phyloP scores from a whole-genome alignment of 148 eudicot genomes.

The Nepenthes gracilis region DNA sequence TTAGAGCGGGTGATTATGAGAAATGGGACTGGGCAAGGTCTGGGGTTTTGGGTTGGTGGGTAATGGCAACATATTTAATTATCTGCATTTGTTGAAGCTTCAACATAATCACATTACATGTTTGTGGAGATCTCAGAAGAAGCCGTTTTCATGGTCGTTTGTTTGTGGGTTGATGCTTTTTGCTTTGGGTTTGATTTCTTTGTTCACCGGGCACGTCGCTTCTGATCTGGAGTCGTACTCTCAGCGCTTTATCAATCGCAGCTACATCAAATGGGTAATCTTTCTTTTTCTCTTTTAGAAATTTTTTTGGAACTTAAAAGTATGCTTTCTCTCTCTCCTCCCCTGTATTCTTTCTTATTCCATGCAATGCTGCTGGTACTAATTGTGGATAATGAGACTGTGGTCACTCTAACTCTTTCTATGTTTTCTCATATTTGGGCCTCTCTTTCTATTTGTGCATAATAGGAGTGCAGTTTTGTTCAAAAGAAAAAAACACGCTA shows the following conservation, averaged over 20 bases:
- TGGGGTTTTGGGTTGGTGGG: slow-evolving; percentile 17
- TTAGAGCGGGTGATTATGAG: neutral
- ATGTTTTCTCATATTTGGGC: too few species aligned
- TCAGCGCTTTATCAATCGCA: slow-evolving; percentile 52
- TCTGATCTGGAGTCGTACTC: slow-evolving; percentile 95
- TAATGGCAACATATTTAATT: slow-evolving; percentile 8
- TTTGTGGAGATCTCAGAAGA: slow-evolving; percentile 31
- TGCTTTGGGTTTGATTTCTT: slow-evolving; percentile 73
- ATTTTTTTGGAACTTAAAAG: neutral
- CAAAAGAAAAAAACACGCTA: too few species aligned
- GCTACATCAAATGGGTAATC: slow-evolving; percentile 43
- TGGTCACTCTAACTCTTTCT: too few species aligned
- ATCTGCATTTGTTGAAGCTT: slow-evolving; percentile 10
- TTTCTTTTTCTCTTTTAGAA: slow-evolving; percentile 1
- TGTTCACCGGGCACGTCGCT: slow-evolving; percentile 87
- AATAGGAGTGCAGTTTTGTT: too few species aligned
- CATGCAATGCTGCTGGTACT: neutral
- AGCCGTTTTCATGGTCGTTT: slow-evolving; percentile 53
- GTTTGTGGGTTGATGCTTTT: slow-evolving; percentile 82
- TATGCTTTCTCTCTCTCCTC: neutral
- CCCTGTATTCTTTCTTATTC: neutral
- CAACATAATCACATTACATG: slow-evolving; percentile 10
- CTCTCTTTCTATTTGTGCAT: too few species aligned
- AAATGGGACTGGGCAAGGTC: slow-evolving; percentile 35
- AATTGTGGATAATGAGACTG: too few species aligned